Base-by-base conservation (phyloP, 139 green algal genomes). In the Gonium pectorale region DNA sequence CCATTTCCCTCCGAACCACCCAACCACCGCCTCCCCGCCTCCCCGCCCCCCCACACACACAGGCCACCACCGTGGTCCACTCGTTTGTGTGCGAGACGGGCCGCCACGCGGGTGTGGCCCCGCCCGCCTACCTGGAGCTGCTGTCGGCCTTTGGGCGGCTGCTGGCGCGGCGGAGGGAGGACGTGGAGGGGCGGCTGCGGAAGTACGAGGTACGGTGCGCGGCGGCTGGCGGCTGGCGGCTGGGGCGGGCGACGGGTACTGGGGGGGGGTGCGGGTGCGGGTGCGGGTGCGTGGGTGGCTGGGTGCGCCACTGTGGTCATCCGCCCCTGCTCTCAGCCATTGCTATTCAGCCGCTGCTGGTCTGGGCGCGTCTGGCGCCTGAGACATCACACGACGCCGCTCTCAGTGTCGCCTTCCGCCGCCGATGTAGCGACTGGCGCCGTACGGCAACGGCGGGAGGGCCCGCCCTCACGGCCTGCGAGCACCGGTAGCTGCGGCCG, bases 31-130 rank as follows among this genome's bases (percentile, higher is more conserved):
- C 37, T 3, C 67, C 67, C 60, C 60, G 15, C 44, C 72, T 80
- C 35, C 27, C 52, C 67, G 37, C 40, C 67, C 52, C 35, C 2
- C 44, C 33, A 5, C 31, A 19, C 49, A 41, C 37, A 3, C 49
- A 79, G 64, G 63, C 40, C 29, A 27, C 63, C n/a, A 19, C 44
- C 35, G 40, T 74, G 35, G 80, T 51, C 38, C n/a, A 44, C 7
- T 19, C 49, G 19, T 83, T 74, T 62, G 43, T 21, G 9, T 19
- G 1, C n/a, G 77, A 83, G 31, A 64, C 77, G 13, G 77, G 77
- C 60, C 88, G 93, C n/a, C 41, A 88, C 80, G 93, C 90, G 69
- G 96, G 96, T 86, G 90, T 96, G 43, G 96, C 93, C 0, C 93
- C 93, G 67, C 94, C 93, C 37, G 91, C 81, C 52, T 95, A 92